Base-by-base conservation (phyloP, 2,329 filamentous ascomycete genomes). In the Coniochaeta pulveracea region DNA sequence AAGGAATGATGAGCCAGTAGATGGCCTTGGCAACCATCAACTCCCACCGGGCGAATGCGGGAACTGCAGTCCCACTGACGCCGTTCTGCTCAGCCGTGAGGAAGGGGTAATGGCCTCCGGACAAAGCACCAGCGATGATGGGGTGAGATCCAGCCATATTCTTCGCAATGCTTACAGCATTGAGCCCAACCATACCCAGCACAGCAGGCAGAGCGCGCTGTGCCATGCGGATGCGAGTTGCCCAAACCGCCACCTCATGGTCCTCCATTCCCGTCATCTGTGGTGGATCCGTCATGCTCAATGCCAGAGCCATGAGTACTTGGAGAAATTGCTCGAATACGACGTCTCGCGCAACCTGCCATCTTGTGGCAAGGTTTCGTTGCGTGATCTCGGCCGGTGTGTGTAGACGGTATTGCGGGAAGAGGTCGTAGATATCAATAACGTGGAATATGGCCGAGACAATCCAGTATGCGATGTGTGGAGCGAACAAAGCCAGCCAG, bases 261-360 rank as follows among this genome's bases (percentile, higher is more conserved):
- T 83, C 72, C 47, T 89, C 81, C 56, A 72, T 83, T 33, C 91
- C 91, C 25, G 67, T 68, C 47, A 77, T 76, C 43, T 89, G 80
- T 26, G 72, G 64, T 3, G 78, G 73, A 47, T 96, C 91, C 14
- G 80, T 77, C 43, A 78, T 59, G 4, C 76, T 74, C 26, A 96
- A 60, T 4, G 72, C 56, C 35, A 78, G 56, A 24, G 81, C 80
- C 26, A 84, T 79, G 12, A 69, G 56, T 16, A 85, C 81, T 63
- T 98, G 91, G 31, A 98, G 83, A 39, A 89, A 55, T 54, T 98
- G 91, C 60, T 98, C 89, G 37, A 96, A 53, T 35, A 96, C 61
- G 45, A 96, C 89, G 64, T 96, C 89, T 54, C 84, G 79, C 41
- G 89, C 75, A 4, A 94, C 86, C 49, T 95, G 80, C 60, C 73